These are phyloP conservation scores for Myriosclerotinia duriaeana DNA, from an alignment of 2,329 filamentous ascomycete genomes.

Conservation along the genomic window DNA sequence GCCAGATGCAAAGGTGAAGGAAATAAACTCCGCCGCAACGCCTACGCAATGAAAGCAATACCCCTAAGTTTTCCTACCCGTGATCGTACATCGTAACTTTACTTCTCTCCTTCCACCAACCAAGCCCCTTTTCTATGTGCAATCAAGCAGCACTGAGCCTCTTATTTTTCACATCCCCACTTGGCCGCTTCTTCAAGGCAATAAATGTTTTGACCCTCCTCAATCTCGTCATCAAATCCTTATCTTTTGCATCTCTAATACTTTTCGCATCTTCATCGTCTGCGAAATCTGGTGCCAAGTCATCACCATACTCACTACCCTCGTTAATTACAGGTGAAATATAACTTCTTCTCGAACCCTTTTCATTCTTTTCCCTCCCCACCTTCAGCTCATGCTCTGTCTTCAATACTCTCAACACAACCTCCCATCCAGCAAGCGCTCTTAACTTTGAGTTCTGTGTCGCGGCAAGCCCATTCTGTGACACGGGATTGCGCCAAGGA, in stretches of 20 bases:
- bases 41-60: slow-evolving; percentile 9
- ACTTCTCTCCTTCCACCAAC: background rate
- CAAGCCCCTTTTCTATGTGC: too few species aligned
- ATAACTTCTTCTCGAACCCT: slow-evolving; percentile 21
- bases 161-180: slow-evolving; percentile 17
- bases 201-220: slow-evolving; percentile 71
- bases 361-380: slow-evolving; percentile 28
- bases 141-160: slow-evolving; percentile 17
- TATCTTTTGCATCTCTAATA: slow-evolving; percentile 60
- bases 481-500: slow-evolving; percentile 68
- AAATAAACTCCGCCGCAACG: background rate
- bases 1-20: background rate
- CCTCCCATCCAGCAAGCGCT: slow-evolving; percentile 53
- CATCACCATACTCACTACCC: slow-evolving; percentile 19
- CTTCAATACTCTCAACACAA: slow-evolving; percentile 54
- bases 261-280: slow-evolving; percentile 43
- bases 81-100: slow-evolving; percentile 11
- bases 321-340: background rate
- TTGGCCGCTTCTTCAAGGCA: slow-evolving; percentile 55
- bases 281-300: slow-evolving; percentile 27
- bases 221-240: slow-evolving; percentile 70
- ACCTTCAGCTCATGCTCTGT: slow-evolving; percentile 50
- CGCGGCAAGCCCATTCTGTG: slow-evolving; percentile 53
- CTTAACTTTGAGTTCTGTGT: slow-evolving; percentile 38
- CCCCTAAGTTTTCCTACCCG: background rate